These are phyloP conservation scores for Serpula lacrymans DNA, from an alignment of 768 basidiomycete species.

Conservation along the genomic window DNA sequence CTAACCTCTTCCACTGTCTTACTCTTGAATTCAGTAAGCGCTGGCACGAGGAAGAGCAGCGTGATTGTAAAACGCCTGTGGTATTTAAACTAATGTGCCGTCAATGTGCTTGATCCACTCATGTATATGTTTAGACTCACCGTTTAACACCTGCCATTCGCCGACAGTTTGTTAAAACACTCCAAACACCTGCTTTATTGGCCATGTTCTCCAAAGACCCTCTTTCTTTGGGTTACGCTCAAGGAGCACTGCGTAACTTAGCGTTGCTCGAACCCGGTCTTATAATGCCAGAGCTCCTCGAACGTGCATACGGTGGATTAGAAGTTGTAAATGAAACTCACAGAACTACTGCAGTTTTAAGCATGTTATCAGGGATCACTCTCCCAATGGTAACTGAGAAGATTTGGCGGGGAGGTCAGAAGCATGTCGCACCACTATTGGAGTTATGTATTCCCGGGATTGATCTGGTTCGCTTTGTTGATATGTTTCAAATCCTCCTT, in stretches of 20 bases:
- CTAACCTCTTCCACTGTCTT: slow-evolving; percentile 78
- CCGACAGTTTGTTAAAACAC: slow-evolving; percentile 72
- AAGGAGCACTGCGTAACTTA: slow-evolving; percentile 73
- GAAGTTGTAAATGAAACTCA: slow-evolving; percentile 95
- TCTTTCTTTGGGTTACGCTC: slow-evolving; percentile 75
- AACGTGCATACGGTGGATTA: slow-evolving; percentile 88
- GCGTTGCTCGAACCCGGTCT: slow-evolving; percentile 78
- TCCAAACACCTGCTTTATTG: slow-evolving; percentile 84
- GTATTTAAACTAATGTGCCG: slow-evolving; percentile 29
- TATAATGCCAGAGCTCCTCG: slow-evolving; percentile 88
- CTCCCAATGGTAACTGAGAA: slow-evolving; percentile 74
- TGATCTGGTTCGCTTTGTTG: slow-evolving; percentile 78
- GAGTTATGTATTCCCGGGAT: slow-evolving; percentile 91
- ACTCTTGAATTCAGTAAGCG: slow-evolving; percentile 77
- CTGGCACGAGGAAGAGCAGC: slow-evolving; percentile 72
- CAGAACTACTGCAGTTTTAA: slow-evolving; percentile 86
- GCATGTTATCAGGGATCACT: slow-evolving; percentile 74
- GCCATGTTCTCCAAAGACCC: slow-evolving; percentile 90
- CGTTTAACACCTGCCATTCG: slow-evolving; percentile 81
- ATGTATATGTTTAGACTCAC: slow-evolving; percentile 61
- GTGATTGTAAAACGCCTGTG: slow-evolving; percentile 74
- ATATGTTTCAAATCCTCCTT: slow-evolving; percentile 5
- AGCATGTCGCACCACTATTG: slow-evolving; percentile 82
- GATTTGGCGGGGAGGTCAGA: slow-evolving; percentile 83
- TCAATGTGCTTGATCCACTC: slow-evolving; percentile 1